phyloP scores from a whole-genome alignment of 2,329 filamentous ascomycete genomes.

The Phyllosticta citrichinensis region DNA sequence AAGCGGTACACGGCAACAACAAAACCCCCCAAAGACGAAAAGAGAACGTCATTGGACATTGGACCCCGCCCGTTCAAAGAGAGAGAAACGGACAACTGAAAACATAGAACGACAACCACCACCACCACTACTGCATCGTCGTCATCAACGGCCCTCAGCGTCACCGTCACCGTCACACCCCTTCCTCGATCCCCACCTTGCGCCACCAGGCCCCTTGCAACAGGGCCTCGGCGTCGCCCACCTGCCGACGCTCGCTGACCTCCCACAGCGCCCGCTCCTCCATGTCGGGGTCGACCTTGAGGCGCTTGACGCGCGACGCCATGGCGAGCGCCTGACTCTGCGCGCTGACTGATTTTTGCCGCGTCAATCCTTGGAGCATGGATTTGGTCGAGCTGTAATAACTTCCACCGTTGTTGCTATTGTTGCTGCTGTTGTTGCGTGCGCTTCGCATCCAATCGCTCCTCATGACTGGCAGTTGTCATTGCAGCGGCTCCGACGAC shows the following conservation, averaged over 20 bases:
- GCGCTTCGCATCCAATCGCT: conserved; percentile 44
- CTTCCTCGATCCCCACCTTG: conserved; percentile 39
- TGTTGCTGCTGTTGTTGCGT: conserved; percentile 24
- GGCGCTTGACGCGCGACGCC: conserved; percentile 47
- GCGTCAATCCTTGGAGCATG: conserved; percentile 53
- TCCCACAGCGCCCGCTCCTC: conserved; percentile 42
- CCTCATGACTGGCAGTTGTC: conserved; percentile 80
- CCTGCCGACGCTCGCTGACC: conserved; percentile 78
- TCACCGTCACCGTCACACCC: too few relatives aligned
- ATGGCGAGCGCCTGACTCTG: conserved; percentile 20
- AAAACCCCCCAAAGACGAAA: background rate
- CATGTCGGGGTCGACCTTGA: conserved; percentile 40
- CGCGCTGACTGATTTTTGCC: conserved; percentile 15
- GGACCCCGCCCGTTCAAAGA: background rate
- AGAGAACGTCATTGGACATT: background rate
- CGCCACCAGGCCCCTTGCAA: conserved; percentile 33
- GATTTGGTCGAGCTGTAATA: conserved; percentile 15
- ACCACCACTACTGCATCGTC: background rate
- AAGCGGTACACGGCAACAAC: too few relatives aligned
- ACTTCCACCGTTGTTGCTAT: conserved; percentile 13
- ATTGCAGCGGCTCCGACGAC: conserved; percentile 93
- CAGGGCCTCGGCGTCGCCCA: conserved; percentile 75
- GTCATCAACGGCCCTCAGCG: background rate
- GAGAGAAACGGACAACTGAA: too few relatives aligned
- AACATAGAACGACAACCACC: too few relatives aligned